Evolutionary conservation across 179 eudicot genomes (phyloP), one percentile per base, ranked within the genome.

Genomic region (Gypsophila paniculata): DNA sequence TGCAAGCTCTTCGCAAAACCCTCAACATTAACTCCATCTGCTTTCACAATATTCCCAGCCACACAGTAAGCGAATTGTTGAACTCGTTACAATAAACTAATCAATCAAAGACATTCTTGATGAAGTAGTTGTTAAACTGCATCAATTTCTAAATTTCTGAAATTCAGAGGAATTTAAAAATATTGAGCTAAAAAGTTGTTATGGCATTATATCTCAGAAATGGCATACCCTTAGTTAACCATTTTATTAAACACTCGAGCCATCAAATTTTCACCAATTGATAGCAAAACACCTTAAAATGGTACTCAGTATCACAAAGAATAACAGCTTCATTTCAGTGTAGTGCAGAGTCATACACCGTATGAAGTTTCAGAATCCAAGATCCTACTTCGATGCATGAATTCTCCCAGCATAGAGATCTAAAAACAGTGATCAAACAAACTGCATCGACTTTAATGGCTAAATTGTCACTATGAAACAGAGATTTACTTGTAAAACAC

Each of bases 21-120:
- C 52, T 76, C 84, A 34, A 36, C 76, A 46, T 62, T 72, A 17
- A 38, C 70, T 39, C 64, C 52, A 54, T 59, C 77, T 75, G 82
- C 82, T 78, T 68, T 82, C 36, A 61, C 77, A 39, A 69, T 13
- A 74, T 70, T 65, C 58, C 64, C 85, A 81, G 80, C 26, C 48
- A 74, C 42, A n/a, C 18, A 9, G 22, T 36, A 64, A 49, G 48
- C 18, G 10, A 44, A 38, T 9, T 59, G 17, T 29, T 23, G 19
- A 0, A 42, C 10, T 42, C 10, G 46, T 42, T 36, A 13, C 13
- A 10, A 21, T 23, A 58, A 54, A 38, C 58, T 25, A 55, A 63
- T 64, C 26, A 73, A 52, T 38, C 19, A 7, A 63, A 22, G 4
- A 23, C 19, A 29, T 29, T 34, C 54, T 39, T 21, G 44, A 39